Evolutionary conservation across 1,284 basidiomycete genomes (phyloP).

Genomic region (Sanghuangporus sanghuang): DNA sequence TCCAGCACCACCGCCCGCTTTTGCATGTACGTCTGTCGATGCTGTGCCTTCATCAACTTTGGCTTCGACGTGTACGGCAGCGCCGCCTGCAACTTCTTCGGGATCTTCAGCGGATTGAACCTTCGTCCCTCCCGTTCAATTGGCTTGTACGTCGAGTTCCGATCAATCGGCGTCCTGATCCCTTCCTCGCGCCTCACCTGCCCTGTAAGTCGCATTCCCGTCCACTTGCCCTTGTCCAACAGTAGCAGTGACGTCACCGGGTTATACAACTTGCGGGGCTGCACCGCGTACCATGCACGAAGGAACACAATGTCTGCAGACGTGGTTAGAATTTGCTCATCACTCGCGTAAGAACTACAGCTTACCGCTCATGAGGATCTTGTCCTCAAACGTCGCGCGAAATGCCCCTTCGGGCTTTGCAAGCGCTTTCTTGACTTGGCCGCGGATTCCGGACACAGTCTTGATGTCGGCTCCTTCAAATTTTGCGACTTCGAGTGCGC

Average conservation of each 20-base stretch:
- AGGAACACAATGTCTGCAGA: constrained; percentile 87
- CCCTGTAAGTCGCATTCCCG: constrained; percentile 95
- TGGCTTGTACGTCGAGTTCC: constrained; percentile 87
- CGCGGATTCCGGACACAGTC: constrained; percentile 94
- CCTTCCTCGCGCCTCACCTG: constrained; percentile 83
- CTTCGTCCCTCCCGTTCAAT: constrained; percentile 77
- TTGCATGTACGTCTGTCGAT: constrained; percentile 78
- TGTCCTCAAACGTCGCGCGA: constrained; percentile 97
- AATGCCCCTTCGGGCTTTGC: constrained; percentile 93
- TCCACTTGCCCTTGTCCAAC: constrained; percentile 74
- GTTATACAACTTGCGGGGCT: constrained; percentile 95
- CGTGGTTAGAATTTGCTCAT: not conserved
- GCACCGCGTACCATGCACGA: constrained; percentile 94
- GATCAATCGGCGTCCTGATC: constrained; percentile 75
- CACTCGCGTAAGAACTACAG: constrained; percentile 19
- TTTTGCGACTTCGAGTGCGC: constrained; percentile 92
- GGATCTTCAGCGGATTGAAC: constrained; percentile 89
- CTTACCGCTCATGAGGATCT: constrained; percentile 91
- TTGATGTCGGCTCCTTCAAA: constrained; percentile 96
- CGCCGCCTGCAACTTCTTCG: constrained; percentile 83
- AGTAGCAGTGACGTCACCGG: constrained; percentile 90
- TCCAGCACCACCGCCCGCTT: constrained; percentile 93
- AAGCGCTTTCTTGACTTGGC: constrained; percentile 95
- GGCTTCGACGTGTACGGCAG: constrained; percentile 94
- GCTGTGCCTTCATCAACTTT: constrained; percentile 74